Conservation (phyloP, 257 asterid genomes). For the Jacaranda copaia region DNA sequence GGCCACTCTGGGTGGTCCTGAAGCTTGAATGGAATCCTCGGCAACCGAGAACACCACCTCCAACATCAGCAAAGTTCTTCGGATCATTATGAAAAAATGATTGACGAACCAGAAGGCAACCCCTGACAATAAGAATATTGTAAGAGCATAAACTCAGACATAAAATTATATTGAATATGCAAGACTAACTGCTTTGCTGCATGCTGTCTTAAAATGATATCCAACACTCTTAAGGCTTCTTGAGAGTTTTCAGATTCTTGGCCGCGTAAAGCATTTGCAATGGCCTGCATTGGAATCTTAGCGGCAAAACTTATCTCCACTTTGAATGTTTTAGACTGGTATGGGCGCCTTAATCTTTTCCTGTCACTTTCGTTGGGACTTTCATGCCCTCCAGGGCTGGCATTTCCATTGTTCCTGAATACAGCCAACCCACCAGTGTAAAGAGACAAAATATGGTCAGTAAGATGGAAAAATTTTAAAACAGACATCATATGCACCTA, state of each 20-base stretch:
- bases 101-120: slow-evolving; percentile 85
- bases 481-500: slow-evolving; percentile 49
- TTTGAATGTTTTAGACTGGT: slow-evolving; percentile 76
- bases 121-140: slow-evolving; percentile 55
- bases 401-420: slow-evolving; percentile 74
- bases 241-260: slow-evolving; percentile 86
- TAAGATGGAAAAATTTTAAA: neutral
- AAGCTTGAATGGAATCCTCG: slow-evolving; percentile 95
- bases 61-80: slow-evolving; percentile 73
- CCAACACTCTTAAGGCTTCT: slow-evolving; percentile 86
- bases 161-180: slow-evolving; percentile 8
- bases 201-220: slow-evolving; percentile 91
- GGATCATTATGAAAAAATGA: slow-evolving; percentile 85
- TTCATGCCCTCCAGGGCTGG: slow-evolving; percentile 70
- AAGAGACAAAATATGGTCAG: neutral
- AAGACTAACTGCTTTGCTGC: slow-evolving; percentile 94
- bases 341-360: slow-evolving; percentile 75
- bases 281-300: slow-evolving; percentile 84
- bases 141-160: slow-evolving; percentile 10
- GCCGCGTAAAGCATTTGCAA: slow-evolving; percentile 85
- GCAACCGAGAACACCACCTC: slow-evolving; percentile 92
- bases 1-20: slow-evolving; percentile 82
- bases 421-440: slow-evolving; percentile 2
- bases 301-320: slow-evolving; percentile 91
- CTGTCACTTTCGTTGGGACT: slow-evolving; percentile 65